Evolutionary conservation across 2,329 filamentous ascomycete genomes (phyloP), one percentile per base, ranked within the genome.

Genomic region (Myriosclerotinia duriaeana): DNA sequence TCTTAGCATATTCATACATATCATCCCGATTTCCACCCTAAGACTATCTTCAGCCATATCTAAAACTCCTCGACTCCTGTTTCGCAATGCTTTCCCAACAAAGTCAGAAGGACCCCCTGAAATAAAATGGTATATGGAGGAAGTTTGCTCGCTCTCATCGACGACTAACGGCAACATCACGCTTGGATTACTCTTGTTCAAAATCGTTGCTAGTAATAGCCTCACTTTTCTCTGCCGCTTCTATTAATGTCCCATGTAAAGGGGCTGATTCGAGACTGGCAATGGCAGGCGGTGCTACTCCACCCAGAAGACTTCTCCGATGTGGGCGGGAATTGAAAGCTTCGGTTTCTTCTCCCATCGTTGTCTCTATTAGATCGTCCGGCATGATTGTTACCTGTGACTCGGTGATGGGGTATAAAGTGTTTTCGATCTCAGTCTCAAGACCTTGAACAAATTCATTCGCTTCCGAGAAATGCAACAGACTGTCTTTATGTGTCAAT

Each of bases 261-360:
- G 82, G 81, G 50, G 82, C 82, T 40, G 81, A 82, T 75, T 87
- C 85, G 52, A 87, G 76, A 58, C 72, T 74, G 2, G 74, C 68
- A 14, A 74, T 72, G 5, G 74, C 70, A 30, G 58, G 58, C 8
- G 79, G 78, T 30, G 76, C 78, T 54, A 77, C 77, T 60, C 78
- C 77, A n/a, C 78, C 81, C 42, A 84, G 80, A 38, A 84, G 76
- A 69, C 87, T 89, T 66, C 80, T 80, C 65, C 86, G 81, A 69
- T 83, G 82, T 64, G 78, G 78, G 36, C 81, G 79, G 59, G 78
- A 76, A 64, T 85, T 83, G 22, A 88, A 76, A 22, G 84, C 81
- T 74, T 87, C 85, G 68, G 82, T 85, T 65, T 80, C 79, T 53
- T 81, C 80, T 26, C 59, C 68, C 26, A 69, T 62, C 1, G 38